Base-by-base conservation (phyloP, 768 basidiomycete genomes). In the Hydnum rufescens region DNA sequence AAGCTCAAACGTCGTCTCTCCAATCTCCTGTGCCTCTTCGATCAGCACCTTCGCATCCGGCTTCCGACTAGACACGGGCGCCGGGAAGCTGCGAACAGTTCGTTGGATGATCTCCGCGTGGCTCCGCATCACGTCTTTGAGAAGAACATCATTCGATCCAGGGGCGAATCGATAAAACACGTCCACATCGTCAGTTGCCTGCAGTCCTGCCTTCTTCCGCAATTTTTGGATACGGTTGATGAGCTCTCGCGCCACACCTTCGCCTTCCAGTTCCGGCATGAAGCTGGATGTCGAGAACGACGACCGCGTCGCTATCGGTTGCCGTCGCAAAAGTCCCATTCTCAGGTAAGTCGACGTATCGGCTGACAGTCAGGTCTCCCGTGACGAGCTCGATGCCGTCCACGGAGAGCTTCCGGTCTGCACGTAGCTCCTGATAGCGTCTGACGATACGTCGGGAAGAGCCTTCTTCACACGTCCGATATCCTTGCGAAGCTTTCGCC, bases 171-270 rank as follows among this genome's bases (percentile, higher is more conserved):
- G 66, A 68, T 90, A 90, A 67, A 80, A 92, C 36, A 95, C 75
- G 51, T 85, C 74, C 28, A 96, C 78, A 62, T 95, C 87, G 62
- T 99, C 95, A 4, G 89, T 90, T 19, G 93, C 82, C 65, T 90
- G 88, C 57, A 97, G 70, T 13, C 90, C 89, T 1, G 89, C 90
- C 66, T 90, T 88, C 70, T 99, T 99, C 59, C 95, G 74, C 55
- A 96, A 70, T 63, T 86, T 88, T 69, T 99, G 95, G 42, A 96
- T 80, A 51, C 92, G 81, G 58, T 90, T 93, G 57, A 83, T 82
- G 57, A 96, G 65, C 65, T 93, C 87, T 43, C 95, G 76, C 44
- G 86, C 80, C 25, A 90, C 71, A 71, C 87, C 90, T 69, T 96
- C 85, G 49, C 77, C 71, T 64, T 80, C 77, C 42, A 97, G 74